Percentiles rank a stretch among this genome's conserved stretches.
Conservation (phyloP, 2,329 filamentous ascomycete genomes). For the Ascochyta rabiei region DNA sequence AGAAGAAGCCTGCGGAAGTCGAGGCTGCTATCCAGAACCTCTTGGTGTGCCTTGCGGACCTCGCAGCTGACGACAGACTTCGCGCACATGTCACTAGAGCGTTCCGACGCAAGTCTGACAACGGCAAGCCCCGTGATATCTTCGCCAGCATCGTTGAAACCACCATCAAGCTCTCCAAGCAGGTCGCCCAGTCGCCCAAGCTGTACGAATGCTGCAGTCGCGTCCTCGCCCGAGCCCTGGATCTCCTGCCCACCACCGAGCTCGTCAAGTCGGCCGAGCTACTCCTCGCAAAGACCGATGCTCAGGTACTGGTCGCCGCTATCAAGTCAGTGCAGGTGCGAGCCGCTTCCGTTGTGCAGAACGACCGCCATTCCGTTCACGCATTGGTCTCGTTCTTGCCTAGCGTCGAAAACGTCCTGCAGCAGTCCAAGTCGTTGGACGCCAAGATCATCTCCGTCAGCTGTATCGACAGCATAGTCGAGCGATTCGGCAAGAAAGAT, state of each 20-base stretch:
- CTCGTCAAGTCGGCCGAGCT: slow-evolving; percentile 88
- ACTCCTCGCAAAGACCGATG: slow-evolving; percentile 76
- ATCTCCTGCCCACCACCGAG: slow-evolving; percentile 82
- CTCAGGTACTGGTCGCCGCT: slow-evolving; percentile 77
- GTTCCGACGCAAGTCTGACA: slow-evolving; percentile 37
- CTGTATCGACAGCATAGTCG: slow-evolving; percentile 90
- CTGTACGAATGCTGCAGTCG: slow-evolving; percentile 61
- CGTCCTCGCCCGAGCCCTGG: slow-evolving; percentile 78
- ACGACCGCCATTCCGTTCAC: slow-evolving; percentile 69
- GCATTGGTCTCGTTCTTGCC: slow-evolving; percentile 80
- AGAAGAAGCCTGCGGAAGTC: slow-evolving; percentile 50
- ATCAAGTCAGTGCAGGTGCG: slow-evolving; percentile 74
- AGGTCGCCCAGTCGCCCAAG: slow-evolving; percentile 55
- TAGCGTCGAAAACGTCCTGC: slow-evolving; percentile 76
- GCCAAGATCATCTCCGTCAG: slow-evolving; percentile 86
- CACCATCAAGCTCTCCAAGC: slow-evolving; percentile 65
- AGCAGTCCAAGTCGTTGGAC: slow-evolving; percentile 71
- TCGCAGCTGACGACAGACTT: slow-evolving; percentile 44
- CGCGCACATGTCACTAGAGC: slow-evolving; percentile 39
- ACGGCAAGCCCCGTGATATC: slow-evolving; percentile 34
- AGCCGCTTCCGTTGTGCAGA: slow-evolving; percentile 73
- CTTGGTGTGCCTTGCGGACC: slow-evolving; percentile 47
- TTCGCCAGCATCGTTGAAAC: slow-evolving; percentile 50
- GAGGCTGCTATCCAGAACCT: slow-evolving; percentile 47
- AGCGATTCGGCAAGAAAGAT: slow-evolving; percentile 95